Conservation (phyloP, 306 rosid genomes). For the Morella rubra region DNA sequence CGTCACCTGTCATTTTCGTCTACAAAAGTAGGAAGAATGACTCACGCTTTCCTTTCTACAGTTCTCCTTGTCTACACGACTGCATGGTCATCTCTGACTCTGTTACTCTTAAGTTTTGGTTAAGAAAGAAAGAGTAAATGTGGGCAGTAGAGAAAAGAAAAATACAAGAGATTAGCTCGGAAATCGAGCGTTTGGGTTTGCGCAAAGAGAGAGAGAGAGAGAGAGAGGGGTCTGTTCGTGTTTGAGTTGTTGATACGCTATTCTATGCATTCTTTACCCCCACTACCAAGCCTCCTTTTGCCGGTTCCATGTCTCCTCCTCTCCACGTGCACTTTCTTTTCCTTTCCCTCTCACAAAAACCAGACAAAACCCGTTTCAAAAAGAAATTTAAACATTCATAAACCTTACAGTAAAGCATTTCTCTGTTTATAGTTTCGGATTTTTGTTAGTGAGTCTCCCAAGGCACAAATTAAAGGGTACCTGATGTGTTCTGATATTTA, state of each 20-base stretch:
- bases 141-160: constrained; percentile 21
- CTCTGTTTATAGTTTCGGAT: not conserved
- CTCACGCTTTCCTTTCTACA: constrained; percentile 42
- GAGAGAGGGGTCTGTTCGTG: not conserved
- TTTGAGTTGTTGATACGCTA: constrained; percentile 39
- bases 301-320: constrained; percentile 66
- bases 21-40: constrained; percentile 38
- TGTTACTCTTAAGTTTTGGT: constrained; percentile 32
- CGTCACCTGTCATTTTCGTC: not conserved
- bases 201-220: not conserved
- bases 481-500: not conserved
- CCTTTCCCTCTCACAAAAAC: not conserved
- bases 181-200: constrained; percentile 23
- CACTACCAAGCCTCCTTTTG: constrained; percentile 54
- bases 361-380: not conserved
- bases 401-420: not conserved
- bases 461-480: not conserved
- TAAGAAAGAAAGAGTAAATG: constrained; percentile 30
- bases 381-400: not conserved
- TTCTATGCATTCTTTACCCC: constrained; percentile 55
- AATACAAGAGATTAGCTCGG: constrained; percentile 16
- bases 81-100: constrained; percentile 19
- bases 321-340: constrained; percentile 26
- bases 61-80: constrained; percentile 35
- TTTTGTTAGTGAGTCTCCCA: not conserved